Evolutionary conservation across 1,139 yeast genomes (phyloP), one percentile per base, ranked within the genome.

Genomic region (Meyerozyma smithsonii): DNA sequence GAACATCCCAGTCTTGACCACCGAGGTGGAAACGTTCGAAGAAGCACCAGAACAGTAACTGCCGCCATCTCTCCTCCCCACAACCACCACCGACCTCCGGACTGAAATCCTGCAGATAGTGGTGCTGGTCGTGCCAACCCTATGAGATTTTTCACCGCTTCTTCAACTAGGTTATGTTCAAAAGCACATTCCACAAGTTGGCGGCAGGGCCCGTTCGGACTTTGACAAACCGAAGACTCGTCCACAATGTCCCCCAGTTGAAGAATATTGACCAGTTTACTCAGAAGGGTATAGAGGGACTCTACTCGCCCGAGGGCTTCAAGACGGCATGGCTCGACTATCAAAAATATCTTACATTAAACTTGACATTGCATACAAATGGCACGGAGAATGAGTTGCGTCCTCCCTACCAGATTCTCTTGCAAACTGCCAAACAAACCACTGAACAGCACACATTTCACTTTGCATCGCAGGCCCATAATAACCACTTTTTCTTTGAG

Each of bases 391-490:
- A 81, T 58, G 97, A 89, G 62, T 74, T 85, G 8, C 77, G 87
- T 57, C 68, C 75, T 16, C 94, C 97, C 3, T 81, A 84, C 59
- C 88, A 86, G 47, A 80, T 89, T 46, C 62, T 88, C 49, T 69
- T 86, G 45, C 76, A 81, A 51, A 80, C 95, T 1, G 86, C 94
- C 7, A 77, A 78, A 53, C 79, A 79, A 50, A 72, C 86, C 25
- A 78, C 81, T 32, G 78, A 78, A 52, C 84, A 90, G 32, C 78
- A 79, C 43, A 67, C 84, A 11, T 90, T 84, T 72, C 94, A 89
- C 64, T 79, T 74, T 56, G 97, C 98, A 10, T 85, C 96, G 4
- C 96, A 86, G 59, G 83, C 90, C 2, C 95, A 86, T 65, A 90
- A 89, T 66, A 92, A 92, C 66, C 98, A 92, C 64, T 72, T 92